Evolutionary conservation across 202 grass and related monocot species (phyloP), one percentile per base, ranked within the genome.

Genomic region (Brachypodium distachyon): DNA sequence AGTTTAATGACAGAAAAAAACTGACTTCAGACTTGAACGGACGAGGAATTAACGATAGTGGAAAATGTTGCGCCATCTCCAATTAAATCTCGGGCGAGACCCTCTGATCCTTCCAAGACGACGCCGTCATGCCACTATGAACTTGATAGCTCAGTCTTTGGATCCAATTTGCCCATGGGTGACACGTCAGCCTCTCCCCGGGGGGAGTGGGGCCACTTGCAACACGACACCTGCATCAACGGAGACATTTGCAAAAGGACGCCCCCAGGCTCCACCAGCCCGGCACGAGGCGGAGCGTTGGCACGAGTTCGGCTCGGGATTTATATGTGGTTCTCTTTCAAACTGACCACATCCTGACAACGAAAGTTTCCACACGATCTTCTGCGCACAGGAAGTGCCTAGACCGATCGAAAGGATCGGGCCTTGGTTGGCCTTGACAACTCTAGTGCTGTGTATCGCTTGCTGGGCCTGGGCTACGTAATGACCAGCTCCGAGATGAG

Each of bases 71-170:
- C 5, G 22, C 13, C 33, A 9, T 7, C 40, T 33, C 18, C 17
- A 9, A 13, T 61, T 48, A 16, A n/a, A 66, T 40, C 22, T 6
- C 40, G 3, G 76, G 39, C 6, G 31, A 28, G 62, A 25, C 61
- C 36, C 4, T n/a, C 23, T 3, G 58, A 44, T 63, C 66, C 46
- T 55, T 43, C 65, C 65, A 78, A 72, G 65, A 55, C 33, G 69
- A 49, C 77, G 17, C 70, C 41, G 6, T 80, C 77, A 39, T 60
- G 61, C 41, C 72, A 62, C 71, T 70, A 6, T n/a, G 34, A 6
- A 62, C 54, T n/a, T 54, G 78, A 81, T 57, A 76, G 72, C 27
- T 11, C 3, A 70, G 77, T 86, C 1, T 48, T 2, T 71, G 84
- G 63, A 69, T 33, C 32, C 50, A 3, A 52, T 69, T 52, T 9